Base-by-base conservation (phyloP, 495 filamentous ascomycete genomes). In the Xylaria grammica region DNA sequence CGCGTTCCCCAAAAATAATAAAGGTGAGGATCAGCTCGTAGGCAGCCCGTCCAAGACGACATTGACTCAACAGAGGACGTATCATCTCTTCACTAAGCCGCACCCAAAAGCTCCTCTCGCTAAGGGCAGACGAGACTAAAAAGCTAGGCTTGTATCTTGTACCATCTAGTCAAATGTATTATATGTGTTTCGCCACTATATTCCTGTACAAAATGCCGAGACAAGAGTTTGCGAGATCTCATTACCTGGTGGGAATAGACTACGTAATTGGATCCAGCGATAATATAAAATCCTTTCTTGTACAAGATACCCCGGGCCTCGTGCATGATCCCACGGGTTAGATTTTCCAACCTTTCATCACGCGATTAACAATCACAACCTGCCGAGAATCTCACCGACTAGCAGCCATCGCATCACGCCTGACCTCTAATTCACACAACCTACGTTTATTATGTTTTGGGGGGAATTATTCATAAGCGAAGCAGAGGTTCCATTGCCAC, bases 1-100 rank as follows among this genome's bases (percentile, higher is more conserved):
- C 72, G 94, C 94, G 1, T 99, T 99, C 74, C 95, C 95, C 2
- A 99, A 99, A 78, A 90, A 82, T 54, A 90, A 90, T 36, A 94
- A 89, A 75, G 91, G 92, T 0, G 90, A 94, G 70, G 95, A 99
- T 77, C 73, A 84, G 29, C 83, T 93, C 74, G 92, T 97, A 17
- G 86, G 85, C 50, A 90, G 88, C 66, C 95, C 95, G 0, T 84
- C 86, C 26, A 67, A 67, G 63, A 82, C 94, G 60, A 89, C 82
- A 0, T 75, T 84, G 51, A 82, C 85, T 67, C 85, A 90, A 57
- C 78, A 92, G 69, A 73, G 83, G 65, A 87, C 82, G 3, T 99
- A 97, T 78, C 89, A 93, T 72, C 75, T 92, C 15, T 55, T 62
- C 24, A 34, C n/a, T 19, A 22, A 57, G 22, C 34, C 54, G 3